Evolutionary conservation across 306 rosid genomes (phyloP), one percentile per base, ranked within the genome.

Genomic region (Potentilla sterilis): DNA sequence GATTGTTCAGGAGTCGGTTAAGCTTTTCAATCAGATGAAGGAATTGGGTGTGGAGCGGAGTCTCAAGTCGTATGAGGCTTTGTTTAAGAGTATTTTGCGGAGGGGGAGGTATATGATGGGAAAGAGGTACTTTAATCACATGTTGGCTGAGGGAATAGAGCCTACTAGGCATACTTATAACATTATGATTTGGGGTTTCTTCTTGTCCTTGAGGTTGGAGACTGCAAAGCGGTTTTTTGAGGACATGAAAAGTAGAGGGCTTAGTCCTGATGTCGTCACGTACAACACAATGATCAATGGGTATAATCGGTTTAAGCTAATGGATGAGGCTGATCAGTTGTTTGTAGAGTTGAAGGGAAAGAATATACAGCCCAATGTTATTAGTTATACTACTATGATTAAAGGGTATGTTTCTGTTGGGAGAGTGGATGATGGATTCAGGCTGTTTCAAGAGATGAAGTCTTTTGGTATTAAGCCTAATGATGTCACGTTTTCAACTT

Each of bases 31-130:
- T 73, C 92, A 87, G 55, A 86, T 89, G 94, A 87, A 84, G 79
- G 93, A 92, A 14, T 74, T 90, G 75, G 92, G 96, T 38, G 86
- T 86, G n/a, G 75, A 82, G 32, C 83, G 90, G 44, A 87, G 87
- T 18, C 51, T 85, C 2, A 89, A 89, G 19, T 87, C 90, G 3
- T 90, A 95, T 54, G 96, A 92, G 78, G 83, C 92, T n/a, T 74
- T 95, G 55, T 95, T 86, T 70, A 92, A 87, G 87, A 93, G 88
- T 24, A 90, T 95, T 76, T 19, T 95, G 44, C 85, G 92, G 38
- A 51, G 91, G 22, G 97, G 97, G 13, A 73, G 97, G 49, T 90
- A 92, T 75, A 87, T 90, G 97, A 95, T 95, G 98, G 97, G 92
- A 0, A 95, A 90, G 78, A 86, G 96, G 84, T 85, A 90, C 79